These are phyloP conservation scores for Luffa aegyptiaca DNA, from an alignment of 306 rosid species.

Conservation along the genomic window DNA sequence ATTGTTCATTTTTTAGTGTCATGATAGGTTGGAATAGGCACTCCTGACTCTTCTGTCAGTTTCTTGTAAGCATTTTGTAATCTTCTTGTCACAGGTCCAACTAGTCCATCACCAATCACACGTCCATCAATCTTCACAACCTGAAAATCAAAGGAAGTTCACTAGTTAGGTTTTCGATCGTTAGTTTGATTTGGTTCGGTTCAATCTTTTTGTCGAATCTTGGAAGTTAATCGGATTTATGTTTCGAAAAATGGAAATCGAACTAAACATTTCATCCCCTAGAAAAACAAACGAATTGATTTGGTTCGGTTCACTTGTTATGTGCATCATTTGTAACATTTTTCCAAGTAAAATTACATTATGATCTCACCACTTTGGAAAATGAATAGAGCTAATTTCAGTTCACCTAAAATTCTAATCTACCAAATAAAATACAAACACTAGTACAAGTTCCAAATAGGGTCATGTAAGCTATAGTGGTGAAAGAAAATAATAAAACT, in stretches of 20 bases:
- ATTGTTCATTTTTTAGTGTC: conserved; percentile 6
- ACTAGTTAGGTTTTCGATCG: not conserved
- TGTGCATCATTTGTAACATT: not conserved
- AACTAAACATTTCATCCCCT: not conserved
- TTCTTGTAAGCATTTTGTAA: conserved; percentile 62
- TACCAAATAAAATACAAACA: not conserved
- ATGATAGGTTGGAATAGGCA: conserved; percentile 34
- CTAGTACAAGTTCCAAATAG: not conserved
- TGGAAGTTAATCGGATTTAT: not conserved
- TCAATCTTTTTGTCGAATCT: not conserved
- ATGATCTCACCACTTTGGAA: not conserved
- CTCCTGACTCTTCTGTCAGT: conserved; percentile 58
- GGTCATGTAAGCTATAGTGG: not conserved
- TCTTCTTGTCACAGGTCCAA: conserved; percentile 56
- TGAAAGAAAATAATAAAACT: not conserved
- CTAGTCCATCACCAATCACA: conserved; percentile 59
- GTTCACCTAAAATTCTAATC: not conserved
- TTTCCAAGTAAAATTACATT: not conserved
- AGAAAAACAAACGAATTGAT: not conserved
- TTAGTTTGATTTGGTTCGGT: not conserved
- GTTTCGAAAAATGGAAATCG: not conserved
- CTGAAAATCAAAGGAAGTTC: conserved; percentile 23
- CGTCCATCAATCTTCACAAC: conserved; percentile 90
- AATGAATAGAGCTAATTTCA: not conserved
- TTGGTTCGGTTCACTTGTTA: not conserved